Percentiles rank a stretch among this genome's conserved stretches.
Evolutionary conservation across 2,329 filamentous ascomycete species (phyloP).

Genomic region (Diplodia sapinea): DNA sequence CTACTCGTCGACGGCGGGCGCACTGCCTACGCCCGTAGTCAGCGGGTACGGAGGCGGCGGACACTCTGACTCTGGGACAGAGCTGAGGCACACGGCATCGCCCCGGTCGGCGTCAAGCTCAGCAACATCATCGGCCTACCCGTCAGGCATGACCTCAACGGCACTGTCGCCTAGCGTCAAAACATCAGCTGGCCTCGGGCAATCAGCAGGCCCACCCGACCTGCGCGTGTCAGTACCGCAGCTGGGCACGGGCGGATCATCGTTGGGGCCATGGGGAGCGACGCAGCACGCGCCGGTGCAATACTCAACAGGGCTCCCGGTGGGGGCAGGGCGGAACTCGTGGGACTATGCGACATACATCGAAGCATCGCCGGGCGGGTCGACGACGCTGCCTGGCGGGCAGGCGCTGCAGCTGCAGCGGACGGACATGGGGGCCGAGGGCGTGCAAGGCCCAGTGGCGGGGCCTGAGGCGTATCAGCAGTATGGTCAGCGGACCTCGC

Average conservation of each 20-base stretch:
- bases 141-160: constrained; percentile 48
- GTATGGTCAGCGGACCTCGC: constrained; percentile 47
- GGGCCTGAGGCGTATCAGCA: constrained; percentile 42
- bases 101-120: constrained; percentile 57
- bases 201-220: constrained; percentile 44
- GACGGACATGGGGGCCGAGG: constrained; percentile 17
- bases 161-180: constrained; percentile 54
- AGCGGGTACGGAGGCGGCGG: constrained; percentile 48
- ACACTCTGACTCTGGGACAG: constrained; percentile 50
- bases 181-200: constrained; percentile 45
- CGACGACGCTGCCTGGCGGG: constrained; percentile 34
- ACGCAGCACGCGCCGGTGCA: constrained; percentile 21
- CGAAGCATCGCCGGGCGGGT: constrained; percentile 38
- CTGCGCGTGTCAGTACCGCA: constrained; percentile 42
- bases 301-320: constrained; percentile 39
- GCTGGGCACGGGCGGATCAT: constrained; percentile 44
- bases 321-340: constrained; percentile 39
- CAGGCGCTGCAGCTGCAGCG: constrained; percentile 38
- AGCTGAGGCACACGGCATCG: constrained; percentile 55
- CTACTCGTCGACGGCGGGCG: constrained; percentile 68
- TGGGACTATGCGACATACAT: constrained; percentile 47
- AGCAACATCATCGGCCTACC: constrained; percentile 52
- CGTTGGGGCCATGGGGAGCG: constrained; percentile 40
- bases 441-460: constrained; percentile 22
- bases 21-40: constrained; percentile 47